Evolutionary conservation across 768 basidiomycete species (phyloP).

Genomic region (Podaxis carcinomalis): DNA sequence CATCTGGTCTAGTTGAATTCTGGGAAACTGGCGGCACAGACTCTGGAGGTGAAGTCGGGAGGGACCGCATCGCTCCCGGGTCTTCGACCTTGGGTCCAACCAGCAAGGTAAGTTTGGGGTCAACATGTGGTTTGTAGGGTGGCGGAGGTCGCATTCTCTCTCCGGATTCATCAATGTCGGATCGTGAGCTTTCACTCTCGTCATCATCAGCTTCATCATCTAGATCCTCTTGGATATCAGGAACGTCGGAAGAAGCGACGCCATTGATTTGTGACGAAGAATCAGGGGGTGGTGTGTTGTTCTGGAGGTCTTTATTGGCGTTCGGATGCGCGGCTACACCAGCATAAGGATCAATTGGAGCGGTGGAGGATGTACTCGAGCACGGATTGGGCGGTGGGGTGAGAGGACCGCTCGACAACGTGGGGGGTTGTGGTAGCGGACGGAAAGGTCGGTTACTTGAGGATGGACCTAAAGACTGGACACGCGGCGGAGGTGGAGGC

Average conservation of each 20-base stretch:
- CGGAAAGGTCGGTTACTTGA: background rate
- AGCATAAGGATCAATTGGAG: background rate
- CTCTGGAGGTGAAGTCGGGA: background rate
- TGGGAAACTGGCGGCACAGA: background rate
- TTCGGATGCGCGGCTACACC: background rate
- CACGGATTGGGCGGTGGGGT: background rate
- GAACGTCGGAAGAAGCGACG: background rate
- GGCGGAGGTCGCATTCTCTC: conserved; percentile 1
- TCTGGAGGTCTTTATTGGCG: background rate
- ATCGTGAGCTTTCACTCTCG: background rate
- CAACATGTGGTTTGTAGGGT: background rate
- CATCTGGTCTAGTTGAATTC: background rate
- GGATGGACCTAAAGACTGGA: background rate
- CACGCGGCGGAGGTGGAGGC: background rate
- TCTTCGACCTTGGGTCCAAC: background rate
- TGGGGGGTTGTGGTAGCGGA: conserved; percentile 6
- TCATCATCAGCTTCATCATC: background rate
- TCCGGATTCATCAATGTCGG: conserved; percentile 10
- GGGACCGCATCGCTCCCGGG: background rate
- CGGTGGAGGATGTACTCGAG: conserved; percentile 5
- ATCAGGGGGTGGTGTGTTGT: background rate
- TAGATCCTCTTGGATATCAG: background rate
- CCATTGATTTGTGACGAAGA: background rate
- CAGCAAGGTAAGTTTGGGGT: background rate
- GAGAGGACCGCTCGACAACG: background rate